Base-by-base conservation (phyloP, 2,329 filamentous ascomycete genomes). In the Domatiomyces globalis region DNA sequence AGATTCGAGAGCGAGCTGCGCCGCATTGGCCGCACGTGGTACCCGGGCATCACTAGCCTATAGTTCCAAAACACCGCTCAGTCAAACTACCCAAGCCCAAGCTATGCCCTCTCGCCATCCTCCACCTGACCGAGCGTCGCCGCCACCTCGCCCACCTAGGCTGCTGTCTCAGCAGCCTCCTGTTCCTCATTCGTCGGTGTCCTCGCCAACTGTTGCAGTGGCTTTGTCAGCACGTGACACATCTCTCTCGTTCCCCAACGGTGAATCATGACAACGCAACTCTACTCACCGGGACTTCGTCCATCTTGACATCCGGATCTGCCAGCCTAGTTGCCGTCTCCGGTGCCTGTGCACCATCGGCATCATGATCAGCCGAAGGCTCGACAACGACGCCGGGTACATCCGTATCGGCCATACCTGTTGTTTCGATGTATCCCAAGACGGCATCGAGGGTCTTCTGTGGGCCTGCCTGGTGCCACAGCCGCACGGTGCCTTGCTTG, bases 1-100 rank as follows among this genome's bases (percentile, higher is more conserved):
- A 81, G 73, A 65, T 98, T 98, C 66, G 77, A 81, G 48, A 78
- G 80, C 15, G 88, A 95, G 62, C 83, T 98, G 65, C 81, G 84
- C 65, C 76, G 84, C 59, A 92, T 98, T 66, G 92, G 88, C 33
- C 85, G 90, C 63, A 70, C 71, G 1, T 98, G 92, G 89, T 78
- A 77, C 51, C 87, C 88, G 1, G 87, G 87, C 7, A 72, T 85
- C 44, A 46, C 56, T n/a, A 55, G 19, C 29, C 54, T 61, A 47
- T 60, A 54, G 33, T 25, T 20, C 33, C 10, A 39, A 18, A 9
- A 6, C 4, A 5, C 12, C 45, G 22, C 3, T 6, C 22, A 25
- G 22, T 6, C 22, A 25, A 6, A 6, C 22, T 6, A 25, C 6
- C 22, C 22, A 25, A 4, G 27, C 5, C 18, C 25, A 29, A 17